These are phyloP conservation scores for Marasmius sp. DNA, from an alignment of 1,284 basidiomycete species.

Conservation along the genomic window DNA sequence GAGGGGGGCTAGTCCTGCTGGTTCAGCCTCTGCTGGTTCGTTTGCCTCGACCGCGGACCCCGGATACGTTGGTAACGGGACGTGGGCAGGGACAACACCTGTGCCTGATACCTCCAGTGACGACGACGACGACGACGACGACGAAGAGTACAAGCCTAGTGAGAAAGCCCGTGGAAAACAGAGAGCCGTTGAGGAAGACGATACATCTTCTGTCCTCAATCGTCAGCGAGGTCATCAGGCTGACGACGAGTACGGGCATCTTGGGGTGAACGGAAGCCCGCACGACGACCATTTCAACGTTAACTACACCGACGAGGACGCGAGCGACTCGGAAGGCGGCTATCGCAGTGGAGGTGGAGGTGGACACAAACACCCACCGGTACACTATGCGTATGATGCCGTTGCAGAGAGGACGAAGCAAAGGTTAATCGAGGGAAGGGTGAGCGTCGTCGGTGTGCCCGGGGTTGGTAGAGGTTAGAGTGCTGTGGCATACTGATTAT, in stretches of 20 bases:
- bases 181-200: constrained; percentile 40
- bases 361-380: constrained; percentile 30
- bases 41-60: not conserved
- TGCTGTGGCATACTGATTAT: too few species aligned
- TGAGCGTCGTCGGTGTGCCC: not conserved
- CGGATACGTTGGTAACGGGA: not conserved
- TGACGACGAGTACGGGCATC: not conserved
- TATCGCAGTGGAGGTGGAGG: not conserved
- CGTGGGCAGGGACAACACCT: too few species aligned
- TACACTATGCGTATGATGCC: constrained; percentile 79
- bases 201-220: not conserved
- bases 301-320: not conserved
- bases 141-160: constrained; percentile 51
- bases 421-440: constrained; percentile 47
- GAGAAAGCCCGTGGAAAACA: constrained; percentile 82
- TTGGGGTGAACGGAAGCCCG: not conserved
- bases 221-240: constrained; percentile 4
- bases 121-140: constrained; percentile 29
- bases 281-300: not conserved
- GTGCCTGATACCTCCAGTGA: not conserved
- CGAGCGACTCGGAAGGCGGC: not conserved
- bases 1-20: constrained; percentile 43
- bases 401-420: constrained; percentile 73
- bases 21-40: not conserved
- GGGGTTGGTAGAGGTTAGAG: too few species aligned